Evolutionary conservation across 1,284 basidiomycete genomes (phyloP), one percentile per base, ranked within the genome.

Genomic region (Gymnopus androsaceus): DNA sequence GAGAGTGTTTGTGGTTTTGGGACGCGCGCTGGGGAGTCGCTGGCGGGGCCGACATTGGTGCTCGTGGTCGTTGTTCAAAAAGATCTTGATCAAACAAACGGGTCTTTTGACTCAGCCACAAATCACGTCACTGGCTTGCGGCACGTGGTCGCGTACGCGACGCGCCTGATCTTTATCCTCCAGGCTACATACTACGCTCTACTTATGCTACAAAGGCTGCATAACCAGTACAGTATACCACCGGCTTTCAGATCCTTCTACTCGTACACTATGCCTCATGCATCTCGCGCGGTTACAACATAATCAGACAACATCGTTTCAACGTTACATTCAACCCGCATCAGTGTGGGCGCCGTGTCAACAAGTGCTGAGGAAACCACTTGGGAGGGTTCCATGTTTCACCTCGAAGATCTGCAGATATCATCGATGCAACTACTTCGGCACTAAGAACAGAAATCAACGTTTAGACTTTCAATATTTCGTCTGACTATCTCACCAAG

Each of bases 281-380:
- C n/a, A n/a, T n/a, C n/a, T n/a, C n/a, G n/a, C n/a, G n/a, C n/a
- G n/a, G n/a, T n/a, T n/a, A n/a, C n/a, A n/a, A n/a, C n/a, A n/a
- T n/a, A n/a, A n/a, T n/a, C n/a, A 33, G 31, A 33, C 31, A 14
- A 33, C 31, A 33, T 33, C 31, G 31, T 33, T 6, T 6, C 14
- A 33, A 33, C 31, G 31, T 7, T 33, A 33, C 31, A 14, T 33
- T 14, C 31, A n/a, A 40, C 7, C 37, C 14, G 19, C 45, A 47
- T 37, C 19, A n/a, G 19, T 21, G 6, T 23, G 19, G 21, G 15
- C 31, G 23, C 12, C 14, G n/a, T 27, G 84, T 87, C 53, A 89
- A 69, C 63, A 83, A 88, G 57, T 81, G 80, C 19, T 73, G 68
- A 2, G 89, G 89, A 37, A 90, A 71, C 85, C 87, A 90, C 11